Evolutionary conservation across 768 basidiomycete species (phyloP).

Genomic region (Pleurotus platypus): DNA sequence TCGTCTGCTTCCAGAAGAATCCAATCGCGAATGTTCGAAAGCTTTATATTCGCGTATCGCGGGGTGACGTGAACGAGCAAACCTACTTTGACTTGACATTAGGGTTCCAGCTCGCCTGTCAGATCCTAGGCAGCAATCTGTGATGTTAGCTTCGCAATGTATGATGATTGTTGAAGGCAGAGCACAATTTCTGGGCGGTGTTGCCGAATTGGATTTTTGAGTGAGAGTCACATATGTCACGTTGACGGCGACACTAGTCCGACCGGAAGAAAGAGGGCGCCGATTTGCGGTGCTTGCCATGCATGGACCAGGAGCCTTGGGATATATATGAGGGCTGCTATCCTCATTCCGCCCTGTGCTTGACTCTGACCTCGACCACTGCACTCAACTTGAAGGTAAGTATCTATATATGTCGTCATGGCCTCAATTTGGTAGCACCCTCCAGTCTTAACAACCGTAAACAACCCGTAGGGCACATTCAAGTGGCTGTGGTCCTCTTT

Average conservation of each 20-base stretch:
- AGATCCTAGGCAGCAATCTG: neutral
- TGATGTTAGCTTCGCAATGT: neutral
- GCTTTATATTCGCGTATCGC: neutral
- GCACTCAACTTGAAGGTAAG: neutral
- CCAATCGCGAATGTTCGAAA: neutral
- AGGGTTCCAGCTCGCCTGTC: neutral
- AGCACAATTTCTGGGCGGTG: neutral
- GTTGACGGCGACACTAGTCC: slow-evolving; percentile 5
- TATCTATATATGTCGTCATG: slow-evolving; percentile 1
- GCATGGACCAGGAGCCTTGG: neutral
- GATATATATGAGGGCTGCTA: neutral
- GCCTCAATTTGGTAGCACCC: neutral
- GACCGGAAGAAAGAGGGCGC: slow-evolving; percentile 3
- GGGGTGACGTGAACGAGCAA: neutral
- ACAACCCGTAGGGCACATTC: neutral
- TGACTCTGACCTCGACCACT: neutral
- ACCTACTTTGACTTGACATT: slow-evolving; percentile 5
- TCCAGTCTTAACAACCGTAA: slow-evolving; percentile 1
- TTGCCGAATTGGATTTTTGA: neutral
- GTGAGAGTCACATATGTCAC: slow-evolving; percentile 4
- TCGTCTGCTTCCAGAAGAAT: slow-evolving; percentile 4
- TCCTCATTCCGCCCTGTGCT: neutral
- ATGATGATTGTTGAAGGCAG: neutral
- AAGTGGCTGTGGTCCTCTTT: slow-evolving; percentile 8
- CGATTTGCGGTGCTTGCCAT: neutral